Conservation (phyloP, 2,329 filamentous ascomycete genomes). For the Berkeleyomyces basicola region DNA sequence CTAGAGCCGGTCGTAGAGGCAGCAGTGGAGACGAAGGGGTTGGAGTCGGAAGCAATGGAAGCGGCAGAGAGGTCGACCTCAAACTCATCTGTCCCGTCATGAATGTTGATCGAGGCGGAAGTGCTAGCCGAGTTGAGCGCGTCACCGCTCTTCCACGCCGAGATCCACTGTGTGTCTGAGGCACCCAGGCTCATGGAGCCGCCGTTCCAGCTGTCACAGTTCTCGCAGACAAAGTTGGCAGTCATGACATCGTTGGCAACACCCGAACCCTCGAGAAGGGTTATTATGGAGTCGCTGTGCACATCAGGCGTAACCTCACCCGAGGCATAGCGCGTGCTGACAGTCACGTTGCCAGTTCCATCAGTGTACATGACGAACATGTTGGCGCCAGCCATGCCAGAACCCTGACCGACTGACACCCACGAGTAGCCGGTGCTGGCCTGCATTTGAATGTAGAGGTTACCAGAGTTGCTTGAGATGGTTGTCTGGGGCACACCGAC, state of each 20-base stretch:
- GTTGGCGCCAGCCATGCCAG: conserved; percentile 36
- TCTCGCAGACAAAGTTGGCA: conserved; percentile 41
- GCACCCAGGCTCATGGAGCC: conserved; percentile 28
- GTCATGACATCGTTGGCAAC: conserved; percentile 35
- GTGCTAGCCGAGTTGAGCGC: conserved; percentile 28
- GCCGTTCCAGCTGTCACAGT: conserved; percentile 32
- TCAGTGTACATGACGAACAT: conserved; percentile 48
- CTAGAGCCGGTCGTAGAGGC: conserved; percentile 13
- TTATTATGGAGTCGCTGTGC: conserved; percentile 27
- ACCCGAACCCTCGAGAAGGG: conserved; percentile 42
- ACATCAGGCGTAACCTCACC: conserved; percentile 33
- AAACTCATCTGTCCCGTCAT: conserved; percentile 30
- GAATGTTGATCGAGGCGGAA: conserved; percentile 26
- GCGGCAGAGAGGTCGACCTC: conserved; percentile 33
- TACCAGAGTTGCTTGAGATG: conserved; percentile 31
- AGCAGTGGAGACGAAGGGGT: conserved; percentile 30
- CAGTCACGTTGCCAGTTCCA: conserved; percentile 40
- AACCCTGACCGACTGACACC: conserved; percentile 42
- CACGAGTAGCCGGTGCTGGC: conserved; percentile 37
- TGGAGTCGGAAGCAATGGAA: conserved; percentile 29
- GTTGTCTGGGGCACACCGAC: conserved; percentile 38
- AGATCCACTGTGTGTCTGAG: conserved; percentile 31
- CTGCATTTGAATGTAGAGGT: conserved; percentile 44
- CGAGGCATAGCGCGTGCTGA: conserved; percentile 37
- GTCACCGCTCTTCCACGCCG: conserved; percentile 34